Conservation (phyloP, 345 rosid species). For the Carallia brachiata region DNA sequence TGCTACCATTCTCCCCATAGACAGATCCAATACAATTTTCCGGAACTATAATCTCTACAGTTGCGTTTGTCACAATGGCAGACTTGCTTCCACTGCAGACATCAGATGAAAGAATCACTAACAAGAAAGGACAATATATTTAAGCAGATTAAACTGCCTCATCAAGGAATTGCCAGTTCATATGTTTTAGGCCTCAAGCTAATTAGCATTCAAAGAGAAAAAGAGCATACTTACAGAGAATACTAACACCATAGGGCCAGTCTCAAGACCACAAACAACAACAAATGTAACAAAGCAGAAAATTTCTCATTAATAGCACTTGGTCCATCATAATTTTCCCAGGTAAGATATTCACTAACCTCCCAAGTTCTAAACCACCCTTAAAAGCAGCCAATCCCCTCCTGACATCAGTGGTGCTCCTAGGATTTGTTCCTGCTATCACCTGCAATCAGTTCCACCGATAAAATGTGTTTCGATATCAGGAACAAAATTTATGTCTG, state of each 20-base stretch:
- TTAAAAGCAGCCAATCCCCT: slow-evolving; percentile 55
- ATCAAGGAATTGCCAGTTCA: not conserved
- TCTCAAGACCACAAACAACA: no score
- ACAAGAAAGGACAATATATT: not conserved
- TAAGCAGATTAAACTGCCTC: not conserved
- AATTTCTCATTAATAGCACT: no score
- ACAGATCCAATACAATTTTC: slow-evolving; percentile 70
- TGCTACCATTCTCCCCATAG: slow-evolving; percentile 79
- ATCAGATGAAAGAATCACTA: slow-evolving; percentile 8
- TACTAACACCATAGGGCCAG: not conserved
- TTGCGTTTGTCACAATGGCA: slow-evolving; percentile 81
- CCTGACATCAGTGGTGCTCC: slow-evolving; percentile 43
- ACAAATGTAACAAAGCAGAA: no score
- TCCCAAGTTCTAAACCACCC: slow-evolving; percentile 62
- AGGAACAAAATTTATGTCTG: slow-evolving; percentile 1
- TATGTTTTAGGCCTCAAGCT: not conserved
- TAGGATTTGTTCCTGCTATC: slow-evolving; percentile 39
- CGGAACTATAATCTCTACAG: slow-evolving; percentile 77
- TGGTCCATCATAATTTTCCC: no score
- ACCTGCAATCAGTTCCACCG: slow-evolving; percentile 33
- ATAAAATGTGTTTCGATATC: not conserved
- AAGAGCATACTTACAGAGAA: not conserved
- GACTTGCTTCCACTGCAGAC: slow-evolving; percentile 69
- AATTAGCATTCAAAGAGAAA: not conserved
- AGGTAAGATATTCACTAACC: slow-evolving; percentile 39